phyloP scores from a whole-genome alignment of 306 rosid genomes.

The Prunus mira region DNA sequence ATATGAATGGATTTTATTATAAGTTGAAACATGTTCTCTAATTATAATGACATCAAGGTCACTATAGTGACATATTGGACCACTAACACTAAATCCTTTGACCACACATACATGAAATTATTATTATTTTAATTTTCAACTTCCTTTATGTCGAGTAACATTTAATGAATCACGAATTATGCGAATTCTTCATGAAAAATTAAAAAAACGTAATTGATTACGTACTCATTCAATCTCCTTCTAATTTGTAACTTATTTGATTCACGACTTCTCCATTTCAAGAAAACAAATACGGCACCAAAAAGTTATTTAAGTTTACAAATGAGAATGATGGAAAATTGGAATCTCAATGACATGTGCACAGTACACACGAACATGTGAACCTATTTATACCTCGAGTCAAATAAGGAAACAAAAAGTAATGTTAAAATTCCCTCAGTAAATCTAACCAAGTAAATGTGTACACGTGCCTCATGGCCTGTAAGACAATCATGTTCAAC shows the following conservation, averaged over 20 bases:
- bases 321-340: not conserved
- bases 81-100: no score
- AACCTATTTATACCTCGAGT: not conserved
- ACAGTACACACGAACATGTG: not conserved
- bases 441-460: not conserved
- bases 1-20: not conserved
- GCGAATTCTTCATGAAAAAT: fast-evolving
- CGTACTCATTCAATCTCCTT: no score
- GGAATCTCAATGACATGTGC: not conserved
- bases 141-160: no score
- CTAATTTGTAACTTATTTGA: no score
- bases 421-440: not conserved
- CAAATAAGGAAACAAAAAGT: not conserved
- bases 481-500: not conserved
- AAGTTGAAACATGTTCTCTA: not conserved
- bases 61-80: not conserved
- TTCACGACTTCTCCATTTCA: no score
- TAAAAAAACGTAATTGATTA: no score
- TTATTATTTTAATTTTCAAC: no score
- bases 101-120: no score
- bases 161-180: no score
- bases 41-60: not conserved
- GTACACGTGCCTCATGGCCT: not conserved
- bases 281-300: not conserved
- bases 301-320: not conserved